Percentiles rank a stretch among this genome's conserved stretches.
Conservation (phyloP, 2,329 filamentous ascomycete genomes). For the Pleoardoris graminearum region DNA sequence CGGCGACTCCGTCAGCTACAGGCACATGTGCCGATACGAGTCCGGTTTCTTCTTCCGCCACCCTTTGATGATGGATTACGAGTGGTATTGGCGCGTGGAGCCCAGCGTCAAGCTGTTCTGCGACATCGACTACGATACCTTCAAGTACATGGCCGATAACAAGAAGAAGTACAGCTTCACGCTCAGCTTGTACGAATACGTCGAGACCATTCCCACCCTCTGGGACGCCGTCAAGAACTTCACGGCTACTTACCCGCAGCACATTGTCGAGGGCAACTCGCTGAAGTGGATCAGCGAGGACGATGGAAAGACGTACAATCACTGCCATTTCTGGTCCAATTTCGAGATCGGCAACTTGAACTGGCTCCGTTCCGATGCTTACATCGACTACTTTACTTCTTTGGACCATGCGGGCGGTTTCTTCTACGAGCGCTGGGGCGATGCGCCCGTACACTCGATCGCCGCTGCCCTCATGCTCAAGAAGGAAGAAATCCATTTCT, state of each 20-base stretch:
- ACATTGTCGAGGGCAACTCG: slow-evolving; percentile 80
- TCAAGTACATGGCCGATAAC: slow-evolving; percentile 94
- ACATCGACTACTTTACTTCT: slow-evolving; percentile 86
- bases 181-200: slow-evolving; percentile 92
- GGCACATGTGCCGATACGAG: slow-evolving; percentile 99
- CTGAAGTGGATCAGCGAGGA: slow-evolving; percentile 93
- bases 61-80: slow-evolving; percentile 89
- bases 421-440: slow-evolving; percentile 98
- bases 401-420: slow-evolving; percentile 93
- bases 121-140: slow-evolving; percentile 93
- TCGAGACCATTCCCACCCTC: slow-evolving; percentile 91
- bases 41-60: slow-evolving; percentile 99
- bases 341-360: slow-evolving; percentile 94
- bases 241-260: slow-evolving; percentile 85
- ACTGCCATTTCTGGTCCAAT: slow-evolving; percentile 99
- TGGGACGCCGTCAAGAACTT: slow-evolving; percentile 97
- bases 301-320: slow-evolving; percentile 88
- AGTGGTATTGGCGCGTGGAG: slow-evolving; percentile 99
- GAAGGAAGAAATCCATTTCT: slow-evolving; percentile 96
- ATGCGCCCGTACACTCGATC: slow-evolving; percentile 98
- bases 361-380: slow-evolving; percentile 88
- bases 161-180: slow-evolving; percentile 99
- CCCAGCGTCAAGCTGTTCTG: slow-evolving; percentile 96
- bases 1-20: slow-evolving; percentile 93
- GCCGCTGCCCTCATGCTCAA: slow-evolving; percentile 83